phyloP scores from a whole-genome alignment of 345 rosid species.

The Citrus unshiu region DNA sequence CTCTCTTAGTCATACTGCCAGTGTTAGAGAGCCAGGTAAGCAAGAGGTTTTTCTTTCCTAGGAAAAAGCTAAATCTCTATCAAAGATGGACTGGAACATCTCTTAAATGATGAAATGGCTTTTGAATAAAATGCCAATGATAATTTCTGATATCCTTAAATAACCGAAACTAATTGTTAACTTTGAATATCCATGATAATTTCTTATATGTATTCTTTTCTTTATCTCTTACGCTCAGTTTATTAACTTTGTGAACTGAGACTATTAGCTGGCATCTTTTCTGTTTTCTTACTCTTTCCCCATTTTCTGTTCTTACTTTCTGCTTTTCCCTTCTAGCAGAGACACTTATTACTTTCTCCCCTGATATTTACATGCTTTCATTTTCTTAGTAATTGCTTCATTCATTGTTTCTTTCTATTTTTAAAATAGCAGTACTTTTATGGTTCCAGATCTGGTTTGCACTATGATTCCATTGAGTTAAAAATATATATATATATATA shows the following conservation, averaged over 20 bases:
- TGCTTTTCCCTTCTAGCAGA: background rate
- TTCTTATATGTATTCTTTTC: background rate
- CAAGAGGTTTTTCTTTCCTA: background rate
- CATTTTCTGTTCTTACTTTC: background rate
- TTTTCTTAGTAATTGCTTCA: no score
- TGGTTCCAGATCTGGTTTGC: background rate
- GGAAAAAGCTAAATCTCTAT: background rate
- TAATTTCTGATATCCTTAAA: background rate
- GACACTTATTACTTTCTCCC: background rate
- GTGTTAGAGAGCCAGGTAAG: conserved; percentile 89
- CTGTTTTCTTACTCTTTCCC: no score
- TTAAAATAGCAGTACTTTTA: background rate
- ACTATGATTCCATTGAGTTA: background rate
- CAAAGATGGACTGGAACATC: background rate
- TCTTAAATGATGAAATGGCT: background rate
- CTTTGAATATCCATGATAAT: background rate
- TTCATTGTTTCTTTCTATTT: background rate
- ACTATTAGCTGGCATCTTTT: background rate
- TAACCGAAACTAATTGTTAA: background rate
- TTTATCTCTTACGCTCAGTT: background rate
- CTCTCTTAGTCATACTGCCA: conserved; percentile 90
- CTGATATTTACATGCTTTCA: background rate
- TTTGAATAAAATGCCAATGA: background rate
- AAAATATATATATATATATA: no score
- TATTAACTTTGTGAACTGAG: background rate